These are phyloP conservation scores for Candida berthetii DNA, from an alignment of 805 yeast genomes.

Conservation along the genomic window DNA sequence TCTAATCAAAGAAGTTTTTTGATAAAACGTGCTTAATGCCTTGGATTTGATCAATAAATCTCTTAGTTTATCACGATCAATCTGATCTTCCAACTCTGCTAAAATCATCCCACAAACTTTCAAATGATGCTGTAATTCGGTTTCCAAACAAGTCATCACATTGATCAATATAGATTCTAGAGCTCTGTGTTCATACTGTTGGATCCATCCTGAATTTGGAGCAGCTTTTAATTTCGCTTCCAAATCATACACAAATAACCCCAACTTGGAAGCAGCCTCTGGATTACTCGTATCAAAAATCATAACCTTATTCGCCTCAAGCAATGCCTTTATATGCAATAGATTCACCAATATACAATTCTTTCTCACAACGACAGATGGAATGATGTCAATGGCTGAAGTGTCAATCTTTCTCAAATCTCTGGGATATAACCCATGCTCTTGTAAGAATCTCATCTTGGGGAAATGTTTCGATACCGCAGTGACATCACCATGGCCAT, in stretches of 20 bases:
- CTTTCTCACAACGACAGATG: slow-evolving; percentile 77
- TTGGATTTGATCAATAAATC: slow-evolving; percentile 72
- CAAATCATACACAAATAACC: slow-evolving; percentile 79
- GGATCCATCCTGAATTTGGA: slow-evolving; percentile 28
- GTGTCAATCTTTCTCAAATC: slow-evolving; percentile 78
- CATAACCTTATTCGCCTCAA: slow-evolving; percentile 74
- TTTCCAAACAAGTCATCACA: slow-evolving; percentile 73
- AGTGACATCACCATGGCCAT: slow-evolving; percentile 63
- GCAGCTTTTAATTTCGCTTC: slow-evolving; percentile 57
- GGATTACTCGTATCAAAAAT: slow-evolving; percentile 63
- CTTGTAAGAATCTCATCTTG: slow-evolving; percentile 65
- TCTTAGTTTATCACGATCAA: slow-evolving; percentile 68
- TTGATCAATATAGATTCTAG: slow-evolving; percentile 77
- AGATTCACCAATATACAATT: slow-evolving; percentile 75
- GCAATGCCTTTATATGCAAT: slow-evolving; percentile 82
- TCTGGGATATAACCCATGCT: slow-evolving; percentile 75
- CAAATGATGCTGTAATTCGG: slow-evolving; percentile 60
- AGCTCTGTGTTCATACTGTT: slow-evolving; percentile 74
- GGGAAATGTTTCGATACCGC: slow-evolving; percentile 79
- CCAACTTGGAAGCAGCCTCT: slow-evolving; percentile 60
- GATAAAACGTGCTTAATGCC: slow-evolving; percentile 64
- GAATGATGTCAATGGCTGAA: slow-evolving; percentile 78
- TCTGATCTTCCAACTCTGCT: slow-evolving; percentile 68
- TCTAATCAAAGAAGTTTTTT: slow-evolving; percentile 67
- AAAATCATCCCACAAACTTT: slow-evolving; percentile 56